Conservation (phyloP, 768 basidiomycete genomes). For the Hemileccinum rubropunctum region DNA sequence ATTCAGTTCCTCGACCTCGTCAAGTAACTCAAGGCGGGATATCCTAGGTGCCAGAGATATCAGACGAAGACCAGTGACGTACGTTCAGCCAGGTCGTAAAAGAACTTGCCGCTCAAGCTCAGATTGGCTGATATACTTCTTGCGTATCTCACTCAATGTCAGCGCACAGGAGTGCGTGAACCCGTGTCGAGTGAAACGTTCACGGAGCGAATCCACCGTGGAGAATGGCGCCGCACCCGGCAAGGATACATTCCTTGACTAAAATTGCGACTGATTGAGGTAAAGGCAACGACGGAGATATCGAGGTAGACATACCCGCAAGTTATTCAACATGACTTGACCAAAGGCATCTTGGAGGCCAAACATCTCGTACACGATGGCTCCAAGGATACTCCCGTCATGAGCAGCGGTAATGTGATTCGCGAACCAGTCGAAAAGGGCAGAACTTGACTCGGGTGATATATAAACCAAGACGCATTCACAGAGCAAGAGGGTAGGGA, state of each 20-base stretch:
- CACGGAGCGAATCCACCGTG: constrained; percentile 49
- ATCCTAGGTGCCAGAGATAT: too few relatives aligned
- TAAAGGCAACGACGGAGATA: neutral
- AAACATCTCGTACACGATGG: constrained; percentile 91
- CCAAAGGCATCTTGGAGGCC: constrained; percentile 86
- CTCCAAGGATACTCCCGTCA: constrained; percentile 38
- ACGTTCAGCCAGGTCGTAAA: neutral
- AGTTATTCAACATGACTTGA: constrained; percentile 86
- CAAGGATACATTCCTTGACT: constrained; percentile 72
- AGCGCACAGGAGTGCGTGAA: constrained; percentile 56
- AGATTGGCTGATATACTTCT: constrained; percentile 39
- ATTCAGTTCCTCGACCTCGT: constrained; percentile 93
- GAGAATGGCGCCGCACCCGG: constrained; percentile 70
- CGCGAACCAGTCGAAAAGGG: constrained; percentile 70
- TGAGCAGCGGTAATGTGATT: constrained; percentile 38
- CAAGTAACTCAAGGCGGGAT: constrained; percentile 78
- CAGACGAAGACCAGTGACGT: neutral
- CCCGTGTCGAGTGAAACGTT: constrained; percentile 56
- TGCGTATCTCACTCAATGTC: constrained; percentile 69
- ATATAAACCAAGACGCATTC: constrained; percentile 95
- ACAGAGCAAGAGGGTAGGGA: constrained; percentile 79
- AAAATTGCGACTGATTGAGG: neutral
- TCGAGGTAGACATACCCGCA: constrained; percentile 51
- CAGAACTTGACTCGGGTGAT: constrained; percentile 51
- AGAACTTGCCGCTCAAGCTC: constrained; percentile 59